Percentiles rank a stretch among this genome's conserved stretches.
Evolutionary conservation across 2,329 filamentous ascomycete species (phyloP).

Genomic region (Fusarium euwallaceae): DNA sequence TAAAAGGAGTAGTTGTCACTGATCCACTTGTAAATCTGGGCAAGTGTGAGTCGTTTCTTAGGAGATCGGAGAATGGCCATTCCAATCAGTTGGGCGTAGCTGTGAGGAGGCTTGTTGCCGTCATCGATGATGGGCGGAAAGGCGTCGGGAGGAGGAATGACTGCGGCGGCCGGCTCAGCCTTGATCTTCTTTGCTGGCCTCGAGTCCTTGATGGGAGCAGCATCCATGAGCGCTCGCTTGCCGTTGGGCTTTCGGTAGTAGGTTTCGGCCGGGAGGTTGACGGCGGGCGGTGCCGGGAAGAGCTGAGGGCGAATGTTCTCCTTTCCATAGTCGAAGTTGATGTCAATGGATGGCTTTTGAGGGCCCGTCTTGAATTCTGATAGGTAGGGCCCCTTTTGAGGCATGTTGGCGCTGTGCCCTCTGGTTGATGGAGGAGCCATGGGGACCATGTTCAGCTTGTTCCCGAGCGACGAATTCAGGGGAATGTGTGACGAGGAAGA

Average conservation of each 20-base stretch:
- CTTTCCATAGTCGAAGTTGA: conserved; percentile 61
- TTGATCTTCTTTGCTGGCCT: conserved; percentile 77
- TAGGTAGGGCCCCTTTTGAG: conserved; percentile 74
- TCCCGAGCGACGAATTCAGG: conserved; percentile 66
- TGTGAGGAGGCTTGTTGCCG: conserved; percentile 88
- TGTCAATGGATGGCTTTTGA: conserved; percentile 65
- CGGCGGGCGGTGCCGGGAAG: conserved; percentile 62
- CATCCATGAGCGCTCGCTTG: conserved; percentile 78
- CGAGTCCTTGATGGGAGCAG: conserved; percentile 78
- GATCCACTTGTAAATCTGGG: conserved; percentile 99
- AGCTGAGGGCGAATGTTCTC: conserved; percentile 68
- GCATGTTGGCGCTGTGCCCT: conserved; percentile 72
- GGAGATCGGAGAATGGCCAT: conserved; percentile 95
- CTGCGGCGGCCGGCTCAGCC: conserved; percentile 57
- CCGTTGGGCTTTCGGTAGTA: conserved; percentile 66
- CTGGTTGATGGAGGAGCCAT: conserved; percentile 74
- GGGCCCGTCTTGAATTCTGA: conserved; percentile 70
- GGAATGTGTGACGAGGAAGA: conserved; percentile 73
- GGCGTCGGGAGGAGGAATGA: conserved; percentile 78
- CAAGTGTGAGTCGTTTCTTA: conserved; percentile 85
- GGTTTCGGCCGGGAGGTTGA: conserved; percentile 65
- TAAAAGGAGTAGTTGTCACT: conserved; percentile 96
- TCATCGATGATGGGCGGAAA: conserved; percentile 88
- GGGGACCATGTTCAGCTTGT: conserved; percentile 74
- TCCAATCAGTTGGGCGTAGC: conserved; percentile 94